Percentiles rank a stretch among this genome's conserved stretches.
phyloP scores from a whole-genome alignment of 106 monocot genomes.

The Platanthera zijinensis region DNA sequence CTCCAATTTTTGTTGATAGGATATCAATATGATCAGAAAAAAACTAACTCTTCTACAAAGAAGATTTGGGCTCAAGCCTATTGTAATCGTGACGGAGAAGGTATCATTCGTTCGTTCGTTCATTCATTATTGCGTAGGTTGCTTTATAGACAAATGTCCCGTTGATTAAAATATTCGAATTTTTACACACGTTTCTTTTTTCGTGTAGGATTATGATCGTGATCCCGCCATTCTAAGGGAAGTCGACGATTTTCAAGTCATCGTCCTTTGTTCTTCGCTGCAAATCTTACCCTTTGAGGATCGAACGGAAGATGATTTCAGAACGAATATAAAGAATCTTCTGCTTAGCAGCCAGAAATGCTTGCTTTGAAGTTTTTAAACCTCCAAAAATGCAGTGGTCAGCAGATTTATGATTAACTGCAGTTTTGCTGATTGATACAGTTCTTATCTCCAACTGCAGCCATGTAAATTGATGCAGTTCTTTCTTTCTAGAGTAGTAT shows the following conservation, averaged over 20 bases:
- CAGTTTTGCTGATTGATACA: no score
- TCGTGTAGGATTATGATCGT: conserved; percentile 43
- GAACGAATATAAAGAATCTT: conserved; percentile 24
- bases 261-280: conserved; percentile 44
- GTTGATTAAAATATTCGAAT: background rate
- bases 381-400: no score
- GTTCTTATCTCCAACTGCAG: no score
- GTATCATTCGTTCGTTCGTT: conserved; percentile 9
- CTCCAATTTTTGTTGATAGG: conserved; percentile 12
- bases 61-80: conserved; percentile 17
- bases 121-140: background rate
- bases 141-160: background rate
- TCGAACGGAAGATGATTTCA: conserved; percentile 24
- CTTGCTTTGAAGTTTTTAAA: background rate
- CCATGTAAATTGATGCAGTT: no score
- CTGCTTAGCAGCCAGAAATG: conserved; percentile 1
- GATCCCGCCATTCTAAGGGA: conserved; percentile 28
- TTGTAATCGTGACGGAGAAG: conserved; percentile 45
- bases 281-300: conserved; percentile 26
- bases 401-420: no score
- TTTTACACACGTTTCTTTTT: background rate
- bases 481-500: no score
- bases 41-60: conserved; percentile 17
- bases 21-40: conserved; percentile 31
- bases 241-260: conserved; percentile 25